phyloP scores from a whole-genome alignment of 306 rosid species.

The Hippophae rhamnoides region DNA sequence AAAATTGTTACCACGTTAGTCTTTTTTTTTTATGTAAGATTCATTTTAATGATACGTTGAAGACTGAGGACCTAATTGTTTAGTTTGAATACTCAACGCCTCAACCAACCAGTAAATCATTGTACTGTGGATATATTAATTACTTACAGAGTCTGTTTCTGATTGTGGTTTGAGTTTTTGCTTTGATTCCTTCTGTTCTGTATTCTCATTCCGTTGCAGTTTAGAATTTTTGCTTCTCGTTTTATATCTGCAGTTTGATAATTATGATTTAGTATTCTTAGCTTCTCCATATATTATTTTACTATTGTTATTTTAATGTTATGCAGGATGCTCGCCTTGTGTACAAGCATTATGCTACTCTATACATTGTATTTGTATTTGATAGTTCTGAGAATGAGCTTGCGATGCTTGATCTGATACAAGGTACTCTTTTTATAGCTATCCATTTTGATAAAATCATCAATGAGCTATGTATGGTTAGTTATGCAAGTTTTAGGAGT shows the following conservation, averaged over 20 bases:
- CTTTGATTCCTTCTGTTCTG: background rate
- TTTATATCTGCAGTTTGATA: background rate
- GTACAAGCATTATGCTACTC: conserved; percentile 88
- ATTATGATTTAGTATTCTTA: background rate
- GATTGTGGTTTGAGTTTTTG: background rate
- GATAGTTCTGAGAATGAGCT: conserved; percentile 95
- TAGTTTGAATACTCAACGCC: too few relatives aligned
- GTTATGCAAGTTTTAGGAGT: too few relatives aligned
- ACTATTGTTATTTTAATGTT: background rate
- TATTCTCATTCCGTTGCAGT: background rate
- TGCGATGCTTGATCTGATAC: conserved; percentile 91
- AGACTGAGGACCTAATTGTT: too few relatives aligned
- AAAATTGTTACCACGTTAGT: background rate
- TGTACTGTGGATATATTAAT: background rate
- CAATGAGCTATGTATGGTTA: background rate
- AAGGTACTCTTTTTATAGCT: conserved; percentile 40
- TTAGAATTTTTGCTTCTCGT: background rate
- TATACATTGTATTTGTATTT: conserved; percentile 74
- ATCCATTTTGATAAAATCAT: background rate
- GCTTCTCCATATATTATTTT: background rate
- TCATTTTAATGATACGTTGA: too few relatives aligned
- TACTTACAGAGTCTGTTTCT: background rate
- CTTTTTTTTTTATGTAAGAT: background rate
- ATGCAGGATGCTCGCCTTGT: conserved; percentile 79
- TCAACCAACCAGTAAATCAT: too few relatives aligned